Conservation (phyloP, 2,329 filamentous ascomycete species). For the Trichophyton simii region DNA sequence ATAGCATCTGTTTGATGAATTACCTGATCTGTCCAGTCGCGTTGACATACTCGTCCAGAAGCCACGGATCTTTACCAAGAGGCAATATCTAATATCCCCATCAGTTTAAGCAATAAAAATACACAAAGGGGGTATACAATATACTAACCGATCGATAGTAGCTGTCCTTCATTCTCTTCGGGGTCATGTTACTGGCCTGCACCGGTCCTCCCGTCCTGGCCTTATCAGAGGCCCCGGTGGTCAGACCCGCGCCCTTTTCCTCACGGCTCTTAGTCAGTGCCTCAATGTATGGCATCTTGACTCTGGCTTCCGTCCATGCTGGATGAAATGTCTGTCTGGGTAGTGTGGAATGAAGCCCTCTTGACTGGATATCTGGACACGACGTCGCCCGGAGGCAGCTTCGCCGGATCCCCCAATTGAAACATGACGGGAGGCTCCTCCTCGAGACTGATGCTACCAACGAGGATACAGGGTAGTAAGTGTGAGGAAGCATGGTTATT, state of each 20-base stretch:
- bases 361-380: constrained; percentile 1
- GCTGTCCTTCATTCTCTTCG: constrained; percentile 59
- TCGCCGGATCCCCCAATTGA: neutral
- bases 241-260: constrained; percentile 21
- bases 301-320: constrained; percentile 43
- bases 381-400: neutral
- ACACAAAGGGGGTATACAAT: neutral
- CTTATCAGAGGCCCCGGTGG: constrained; percentile 16
- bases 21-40: constrained; percentile 59
- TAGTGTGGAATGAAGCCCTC: neutral
- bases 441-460: neutral
- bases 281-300: constrained; percentile 57
- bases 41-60: constrained; percentile 67
- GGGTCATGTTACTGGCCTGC: constrained; percentile 37
- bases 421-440: neutral
- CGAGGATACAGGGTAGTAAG: neutral
- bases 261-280: constrained; percentile 45
- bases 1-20: neutral
- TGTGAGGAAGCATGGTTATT: neutral
- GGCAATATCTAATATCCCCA: constrained; percentile 47
- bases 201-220: constrained; percentile 28
- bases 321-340: constrained; percentile 17
- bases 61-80: constrained; percentile 60
- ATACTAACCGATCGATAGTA: constrained; percentile 51
- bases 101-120: neutral